Conservation (phyloP, 192 early-diverging fungal species). For the Diversispora epigaea region DNA sequence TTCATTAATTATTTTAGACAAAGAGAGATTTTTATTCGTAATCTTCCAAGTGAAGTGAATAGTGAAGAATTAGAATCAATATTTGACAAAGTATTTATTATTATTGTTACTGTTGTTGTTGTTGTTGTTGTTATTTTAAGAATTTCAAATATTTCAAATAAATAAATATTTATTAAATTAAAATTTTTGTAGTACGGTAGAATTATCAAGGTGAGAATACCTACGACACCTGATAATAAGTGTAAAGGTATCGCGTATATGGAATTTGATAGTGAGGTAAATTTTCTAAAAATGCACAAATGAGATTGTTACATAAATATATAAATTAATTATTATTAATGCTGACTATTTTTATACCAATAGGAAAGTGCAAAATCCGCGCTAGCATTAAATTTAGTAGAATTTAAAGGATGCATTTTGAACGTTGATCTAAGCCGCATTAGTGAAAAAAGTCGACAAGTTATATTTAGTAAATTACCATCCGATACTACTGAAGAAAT, state of each 20-base stretch:
- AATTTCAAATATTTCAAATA: neutral
- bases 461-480: no score
- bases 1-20: neutral
- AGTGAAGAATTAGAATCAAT: neutral
- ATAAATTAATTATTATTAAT: neutral
- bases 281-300: neutral
- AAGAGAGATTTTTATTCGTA: neutral
- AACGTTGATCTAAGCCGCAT: neutral
- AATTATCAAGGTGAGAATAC: slow-evolving; percentile 5
- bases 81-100: neutral
- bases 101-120: neutral
- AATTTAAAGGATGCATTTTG: slow-evolving; percentile 23
- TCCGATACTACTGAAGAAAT: no score
- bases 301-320: neutral
- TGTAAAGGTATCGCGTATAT: slow-evolving; percentile 16
- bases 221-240: slow-evolving; percentile 1
- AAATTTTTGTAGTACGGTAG: slow-evolving; percentile 3
- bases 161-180: neutral
- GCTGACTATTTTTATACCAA: neutral
- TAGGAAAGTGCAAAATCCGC: slow-evolving; percentile 1
- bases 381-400: neutral
- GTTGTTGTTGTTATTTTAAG: neutral
- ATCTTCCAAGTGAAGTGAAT: neutral
- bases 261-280: slow-evolving; percentile 1
- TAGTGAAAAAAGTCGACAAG: neutral